These are phyloP conservation scores for Nitzschia sp. DNA, from an alignment of 108 stramenopile species.

Conservation along the genomic window DNA sequence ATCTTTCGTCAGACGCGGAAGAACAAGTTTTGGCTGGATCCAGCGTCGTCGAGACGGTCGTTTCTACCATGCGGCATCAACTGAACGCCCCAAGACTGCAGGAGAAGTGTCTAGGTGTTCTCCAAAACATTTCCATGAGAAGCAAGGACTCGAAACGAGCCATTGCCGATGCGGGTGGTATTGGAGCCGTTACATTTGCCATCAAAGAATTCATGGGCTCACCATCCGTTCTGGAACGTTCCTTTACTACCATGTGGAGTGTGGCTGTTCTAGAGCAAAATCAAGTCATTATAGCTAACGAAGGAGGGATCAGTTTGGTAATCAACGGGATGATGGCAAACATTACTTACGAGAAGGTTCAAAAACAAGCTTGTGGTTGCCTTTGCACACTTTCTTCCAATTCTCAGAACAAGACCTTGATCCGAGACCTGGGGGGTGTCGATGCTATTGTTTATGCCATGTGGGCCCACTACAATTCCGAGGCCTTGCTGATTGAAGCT, in stretches of 20 bases:
- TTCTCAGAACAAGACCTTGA: slow-evolving; percentile 30
- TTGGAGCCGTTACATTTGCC: slow-evolving; percentile 23
- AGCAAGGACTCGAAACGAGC: slow-evolving; percentile 25
- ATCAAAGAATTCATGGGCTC: slow-evolving; percentile 42
- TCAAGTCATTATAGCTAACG: slow-evolving; percentile 27
- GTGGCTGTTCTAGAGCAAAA: slow-evolving; percentile 37
- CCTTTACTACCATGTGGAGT: slow-evolving; percentile 48
- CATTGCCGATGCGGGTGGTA: slow-evolving; percentile 37
- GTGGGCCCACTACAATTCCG: slow-evolving; percentile 42
- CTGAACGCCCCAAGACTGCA: slow-evolving; percentile 12
- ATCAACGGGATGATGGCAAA: slow-evolving; percentile 48
- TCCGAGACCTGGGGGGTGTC: slow-evolving; percentile 39
- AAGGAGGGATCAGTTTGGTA: slow-evolving; percentile 31
- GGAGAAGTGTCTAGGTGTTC: slow-evolving; percentile 38
- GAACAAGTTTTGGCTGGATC: slow-evolving; percentile 25
- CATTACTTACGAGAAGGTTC: slow-evolving; percentile 40
- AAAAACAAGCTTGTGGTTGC: slow-evolving; percentile 54
- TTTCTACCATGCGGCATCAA: slow-evolving; percentile 26
- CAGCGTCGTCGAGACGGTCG: slow-evolving; percentile 32
- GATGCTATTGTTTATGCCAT: slow-evolving; percentile 45
- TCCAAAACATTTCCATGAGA: slow-evolving; percentile 48
- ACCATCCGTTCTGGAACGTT: slow-evolving; percentile 37
- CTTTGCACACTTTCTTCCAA: slow-evolving; percentile 36
- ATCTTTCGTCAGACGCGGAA: slow-evolving; percentile 38
- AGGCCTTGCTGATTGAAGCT: slow-evolving; percentile 36